Evolutionary conservation across 2,329 filamentous ascomycete species (phyloP).

Genomic region (Trichoderma arundinaceum): DNA sequence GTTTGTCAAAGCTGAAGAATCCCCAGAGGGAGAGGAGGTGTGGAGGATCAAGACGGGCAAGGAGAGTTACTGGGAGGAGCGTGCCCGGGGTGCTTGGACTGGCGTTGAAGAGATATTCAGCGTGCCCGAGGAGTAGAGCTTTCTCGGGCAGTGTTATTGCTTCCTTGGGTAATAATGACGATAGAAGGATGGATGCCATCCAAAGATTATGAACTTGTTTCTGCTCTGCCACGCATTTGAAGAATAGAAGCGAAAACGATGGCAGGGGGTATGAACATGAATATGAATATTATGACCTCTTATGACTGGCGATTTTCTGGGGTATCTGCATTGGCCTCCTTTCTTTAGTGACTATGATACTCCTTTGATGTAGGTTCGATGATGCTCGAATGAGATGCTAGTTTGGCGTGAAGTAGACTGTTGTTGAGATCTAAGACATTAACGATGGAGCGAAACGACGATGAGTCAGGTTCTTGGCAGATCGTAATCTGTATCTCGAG

Average conservation of each 20-base stretch:
- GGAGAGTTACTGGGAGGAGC: constrained; percentile 93
- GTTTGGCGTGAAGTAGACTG: background rate
- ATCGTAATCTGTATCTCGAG: constrained; percentile 17
- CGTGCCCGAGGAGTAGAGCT: constrained; percentile 38
- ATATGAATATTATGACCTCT: constrained; percentile 14
- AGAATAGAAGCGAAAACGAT: constrained; percentile 12
- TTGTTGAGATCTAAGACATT: no score
- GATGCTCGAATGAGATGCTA: background rate
- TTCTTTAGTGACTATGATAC: background rate
- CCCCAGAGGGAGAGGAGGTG: constrained; percentile 66
- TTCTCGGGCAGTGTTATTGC: constrained; percentile 19
- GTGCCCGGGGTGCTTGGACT: constrained; percentile 70
- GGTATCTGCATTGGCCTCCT: background rate
- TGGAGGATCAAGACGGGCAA: constrained; percentile 80
- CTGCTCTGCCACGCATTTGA: background rate
- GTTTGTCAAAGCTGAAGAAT: constrained; percentile 76
- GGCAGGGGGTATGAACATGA: constrained; percentile 3
- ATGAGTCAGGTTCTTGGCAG: constrained; percentile 10
- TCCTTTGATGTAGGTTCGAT: background rate
- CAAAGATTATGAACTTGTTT: background rate
- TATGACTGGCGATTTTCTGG: background rate
- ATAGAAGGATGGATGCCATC: constrained; percentile 5
- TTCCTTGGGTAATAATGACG: constrained; percentile 25
- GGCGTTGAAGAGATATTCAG: constrained; percentile 60
- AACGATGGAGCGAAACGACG: background rate